Percentiles rank a stretch among this genome's conserved stretches.
Evolutionary conservation across 192 early-diverging fungal genomes (phyloP).

Genomic region (Dissophora ornata): DNA sequence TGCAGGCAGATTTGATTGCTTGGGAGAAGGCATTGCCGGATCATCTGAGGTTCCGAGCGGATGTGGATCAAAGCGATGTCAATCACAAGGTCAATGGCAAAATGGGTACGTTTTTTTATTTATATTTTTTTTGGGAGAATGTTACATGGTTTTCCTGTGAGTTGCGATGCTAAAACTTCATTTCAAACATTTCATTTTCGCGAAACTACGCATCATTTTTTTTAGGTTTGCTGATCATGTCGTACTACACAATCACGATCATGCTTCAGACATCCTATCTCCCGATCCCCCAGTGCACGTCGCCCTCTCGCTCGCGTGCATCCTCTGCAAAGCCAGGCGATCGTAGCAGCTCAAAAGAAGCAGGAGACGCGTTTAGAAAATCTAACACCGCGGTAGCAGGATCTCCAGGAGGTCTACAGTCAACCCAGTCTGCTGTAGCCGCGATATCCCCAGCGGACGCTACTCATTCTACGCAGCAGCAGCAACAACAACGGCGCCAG

Average conservation of each 20-base stretch:
- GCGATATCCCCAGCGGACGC: no score
- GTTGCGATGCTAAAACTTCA: no score
- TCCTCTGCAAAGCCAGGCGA: neutral
- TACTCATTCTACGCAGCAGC: no score
- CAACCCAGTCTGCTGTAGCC: no score
- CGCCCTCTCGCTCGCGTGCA: neutral
- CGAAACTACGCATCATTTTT: neutral
- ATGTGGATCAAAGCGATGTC: slow-evolving; percentile 15
- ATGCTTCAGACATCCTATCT: slow-evolving; percentile 37
- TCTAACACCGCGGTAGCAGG: no score
- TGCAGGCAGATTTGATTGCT: slow-evolving; percentile 20
- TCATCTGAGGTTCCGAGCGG: slow-evolving; percentile 12
- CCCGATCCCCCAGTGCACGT: slow-evolving; percentile 4
- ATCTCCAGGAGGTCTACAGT: no score
- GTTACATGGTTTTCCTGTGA: no score
- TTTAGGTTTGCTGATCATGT: slow-evolving; percentile 17
- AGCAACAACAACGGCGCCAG: neutral
- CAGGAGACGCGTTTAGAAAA: no score
- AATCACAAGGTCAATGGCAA: slow-evolving; percentile 32
- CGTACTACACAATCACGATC: slow-evolving; percentile 41
- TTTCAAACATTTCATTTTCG: no score
- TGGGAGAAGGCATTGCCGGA: slow-evolving; percentile 17
- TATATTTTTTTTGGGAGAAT: neutral
- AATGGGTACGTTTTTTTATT: slow-evolving; percentile 5
- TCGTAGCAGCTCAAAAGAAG: neutral